A percentile compares a stretch with the other conserved stretches of the same genome.
phyloP scores from a whole-genome alignment of 164 flowering plant species.

The Nelumbo lutea region DNA sequence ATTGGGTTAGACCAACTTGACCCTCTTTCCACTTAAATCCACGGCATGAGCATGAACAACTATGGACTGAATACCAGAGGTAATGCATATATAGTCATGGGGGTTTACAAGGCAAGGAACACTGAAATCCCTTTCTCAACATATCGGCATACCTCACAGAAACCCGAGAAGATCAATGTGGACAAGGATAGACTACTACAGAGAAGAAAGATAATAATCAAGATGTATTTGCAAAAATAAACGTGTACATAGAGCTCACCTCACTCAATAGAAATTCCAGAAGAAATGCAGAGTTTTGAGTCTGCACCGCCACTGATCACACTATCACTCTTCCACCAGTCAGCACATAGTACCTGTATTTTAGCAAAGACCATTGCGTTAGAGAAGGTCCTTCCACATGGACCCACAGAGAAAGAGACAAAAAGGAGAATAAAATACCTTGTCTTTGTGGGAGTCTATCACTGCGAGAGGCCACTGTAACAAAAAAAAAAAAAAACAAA shows the following conservation, averaged over 20 bases:
- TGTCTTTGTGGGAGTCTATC: conserved; percentile 75
- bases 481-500: conserved; percentile 14
- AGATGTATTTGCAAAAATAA: too few species aligned
- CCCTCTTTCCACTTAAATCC: too few species aligned
- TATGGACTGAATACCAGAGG: too few species aligned
- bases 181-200: too few species aligned
- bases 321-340: conserved; percentile 91
- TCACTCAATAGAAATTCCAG: conserved; percentile 45
- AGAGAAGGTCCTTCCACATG: neutral
- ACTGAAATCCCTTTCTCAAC: too few species aligned
- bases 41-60: too few species aligned
- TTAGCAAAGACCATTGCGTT: conserved; percentile 2
- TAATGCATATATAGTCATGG: too few species aligned
- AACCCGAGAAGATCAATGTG: too few species aligned
- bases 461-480: conserved; percentile 85
- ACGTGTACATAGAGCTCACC: conserved; percentile 5
- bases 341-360: conserved; percentile 79
- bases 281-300: conserved; percentile 71
- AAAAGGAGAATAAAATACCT: conserved; percentile 42
- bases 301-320: conserved; percentile 90
- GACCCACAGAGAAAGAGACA: neutral
- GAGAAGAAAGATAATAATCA: too few species aligned
- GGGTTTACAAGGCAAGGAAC: too few species aligned
- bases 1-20: too few species aligned
- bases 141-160: too few species aligned